Evolutionary conservation across 2,329 filamentous ascomycete genomes (phyloP), one percentile per base, ranked within the genome.

Genomic region (Calycina herbarum): DNA sequence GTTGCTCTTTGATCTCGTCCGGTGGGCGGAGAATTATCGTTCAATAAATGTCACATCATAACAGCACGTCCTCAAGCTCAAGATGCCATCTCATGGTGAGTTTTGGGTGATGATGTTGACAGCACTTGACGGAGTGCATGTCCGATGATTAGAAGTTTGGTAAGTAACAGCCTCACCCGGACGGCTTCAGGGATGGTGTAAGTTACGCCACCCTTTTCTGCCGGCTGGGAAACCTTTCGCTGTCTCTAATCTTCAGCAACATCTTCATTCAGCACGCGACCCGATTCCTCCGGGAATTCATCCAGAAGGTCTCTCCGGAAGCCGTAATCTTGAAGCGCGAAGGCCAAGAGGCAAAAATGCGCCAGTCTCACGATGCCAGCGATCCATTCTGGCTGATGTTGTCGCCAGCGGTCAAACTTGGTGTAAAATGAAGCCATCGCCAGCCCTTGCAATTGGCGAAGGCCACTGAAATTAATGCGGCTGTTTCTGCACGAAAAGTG

Each of bases 321-420:
- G 45, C 45, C 7, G 45, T 24, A 24, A 51, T 51, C 45, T 20
- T 51, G 45, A 51, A 51, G 45, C n/a, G n/a, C 45, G 11, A 1
- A 40, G 13, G 38, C 38, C 38, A 40, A 40, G 38, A 51, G 45
- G n/a, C 20, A 24, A 7, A 33, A 10, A 20, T 51, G n/a, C 20
- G 45, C n/a, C 45, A 51, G 45, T 51, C 45, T 51, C 45, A 24
- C 45, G 20, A 51, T 51, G 45, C 45, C 45, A 51, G 10, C 45
- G 6, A 51, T 11, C n/a, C 20, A 51, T 51, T 51, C 7, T 51
- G 45, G 45, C 45, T 51, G 45, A 24, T 51, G 10, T 51, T 20
- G 10, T 27, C 20, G 48, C 48, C 48, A 29, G 4, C 48, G 42
- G 42, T 48, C 42, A 48, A 48, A 48, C 42, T 48, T 48, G 42